Base-by-base conservation (phyloP, 441 rosid genomes). In the Kokia cookei region DNA sequence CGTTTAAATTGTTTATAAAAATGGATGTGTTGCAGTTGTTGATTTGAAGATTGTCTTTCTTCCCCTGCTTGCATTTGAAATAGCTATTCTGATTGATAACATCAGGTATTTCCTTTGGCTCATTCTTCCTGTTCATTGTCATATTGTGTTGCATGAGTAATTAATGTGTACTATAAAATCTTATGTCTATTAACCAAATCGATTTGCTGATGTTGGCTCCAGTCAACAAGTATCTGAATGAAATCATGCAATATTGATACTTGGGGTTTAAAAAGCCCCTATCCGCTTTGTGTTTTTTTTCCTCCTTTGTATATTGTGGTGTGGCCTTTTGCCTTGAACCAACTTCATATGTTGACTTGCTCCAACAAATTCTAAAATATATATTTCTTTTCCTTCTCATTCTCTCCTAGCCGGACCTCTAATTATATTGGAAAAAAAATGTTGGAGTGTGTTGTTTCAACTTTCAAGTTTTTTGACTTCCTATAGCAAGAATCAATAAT, bases 61-160 rank as follows among this genome's bases (percentile, higher is more conserved):
- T 63, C 93, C 91, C 12, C 75, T 86, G 82, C 85, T 89, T 80
- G 90, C 82, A n/a, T 83, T 87, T 19, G 88, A 86, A 83, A 77
- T 81, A 27, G 87, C 93, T 35, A 79, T 87, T 73, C 84, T 89
- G 79, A 73, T 87, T 51, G 93, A 89, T 69, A 89, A 89, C 74
- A 79, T 86, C 89, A 86, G 93, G 93, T 86, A 84, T 40, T 75
- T 59, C 55, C 73, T 77, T 60, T 27, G 5, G 3, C 35, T 65
- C 14, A 7, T n/a, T 69, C 61, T 7, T 7, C 42, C 42, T 50
- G 77, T 68, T 60, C 26, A 11, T 50, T 22, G 15, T 53, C 65
- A 62, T 32, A 27, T 69, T 73, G 57, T 64, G 42, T 2, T 80
- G 17, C 17, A 45, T 14, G 1, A 45, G 19, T 45, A 47, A 9